Evolutionary conservation across 2,329 filamentous ascomycete genomes (phyloP), one percentile per base, ranked within the genome.

Genomic region (Talaromyces piceae): DNA sequence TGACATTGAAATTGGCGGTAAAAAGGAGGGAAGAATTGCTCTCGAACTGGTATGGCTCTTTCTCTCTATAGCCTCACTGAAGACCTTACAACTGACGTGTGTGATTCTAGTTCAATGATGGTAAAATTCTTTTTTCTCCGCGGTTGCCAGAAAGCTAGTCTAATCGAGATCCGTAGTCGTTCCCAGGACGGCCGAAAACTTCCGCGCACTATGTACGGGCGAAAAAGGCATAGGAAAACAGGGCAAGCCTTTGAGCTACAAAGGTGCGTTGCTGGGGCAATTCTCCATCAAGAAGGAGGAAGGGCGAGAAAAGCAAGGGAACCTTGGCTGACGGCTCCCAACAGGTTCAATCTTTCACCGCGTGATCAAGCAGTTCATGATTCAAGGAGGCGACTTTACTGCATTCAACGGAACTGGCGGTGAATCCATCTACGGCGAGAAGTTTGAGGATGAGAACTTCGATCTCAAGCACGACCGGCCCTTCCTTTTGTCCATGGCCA

Each of bases 331-430:
- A 37, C 33, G 33, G n/a, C 20, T 27, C 18, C 22, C n/a, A n/a
- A 18, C 52, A 76, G 87, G 88, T 60, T 94, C 88, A 55, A 77
- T 76, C 61, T 97, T 98, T 78, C 91, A 98, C 77, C 87, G 91
- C 47, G 87, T 98, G 58, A 98, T 98, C 76, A 96, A 96, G 78
- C 82, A 88, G 63, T 98, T 98, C 74, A 97, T 98, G 91, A 93
- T 96, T 65, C 87, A 96, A 75, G 91, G 93, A 66, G 91, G 93
- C 72, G 93, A 97, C 71, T 98, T 98, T 70, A 98, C 91, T 45
- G 84, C 82, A 50, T 89, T 89, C 67, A 91, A 97, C 67, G 93
- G 91, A 58, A 97, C 91, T 23, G 91, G 91, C 58, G 91, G 91
- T 64, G 93, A 97, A 76, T 93, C 87, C 57, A 97, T 98, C 71